These are phyloP conservation scores for Cercophora newfieldiana DNA, from an alignment of 495 filamentous ascomycete species.

Conservation along the genomic window DNA sequence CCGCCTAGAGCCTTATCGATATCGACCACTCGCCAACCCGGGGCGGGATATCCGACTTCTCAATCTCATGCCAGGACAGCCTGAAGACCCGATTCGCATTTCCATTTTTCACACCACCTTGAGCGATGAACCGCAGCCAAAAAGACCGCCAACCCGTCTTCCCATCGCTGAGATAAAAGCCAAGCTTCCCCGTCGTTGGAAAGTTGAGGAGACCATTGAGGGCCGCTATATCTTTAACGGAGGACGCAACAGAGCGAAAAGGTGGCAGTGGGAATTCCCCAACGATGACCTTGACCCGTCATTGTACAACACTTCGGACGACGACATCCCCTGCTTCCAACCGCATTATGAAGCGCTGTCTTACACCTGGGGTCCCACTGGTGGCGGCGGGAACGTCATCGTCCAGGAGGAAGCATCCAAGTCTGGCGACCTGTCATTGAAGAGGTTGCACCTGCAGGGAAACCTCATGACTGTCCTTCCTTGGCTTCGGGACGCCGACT, in stretches of 20 bases:
- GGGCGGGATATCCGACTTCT: background rate
- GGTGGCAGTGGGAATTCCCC: background rate
- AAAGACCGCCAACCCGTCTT: background rate
- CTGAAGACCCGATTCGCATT: background rate
- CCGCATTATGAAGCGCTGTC: background rate
- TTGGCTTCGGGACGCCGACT: background rate
- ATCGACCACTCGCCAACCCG: background rate
- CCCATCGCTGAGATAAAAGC: background rate
- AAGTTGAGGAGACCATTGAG: background rate
- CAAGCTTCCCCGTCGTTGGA: background rate
- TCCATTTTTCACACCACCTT: slow-evolving; percentile 3
- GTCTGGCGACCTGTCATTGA: background rate
- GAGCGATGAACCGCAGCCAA: background rate
- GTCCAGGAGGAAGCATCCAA: background rate
- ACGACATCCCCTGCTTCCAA: background rate
- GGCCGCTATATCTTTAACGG: slow-evolving; percentile 1
- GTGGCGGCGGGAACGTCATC: background rate
- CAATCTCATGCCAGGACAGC: background rate
- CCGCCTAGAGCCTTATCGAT: slow-evolving; percentile 1
- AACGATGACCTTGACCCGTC: background rate
- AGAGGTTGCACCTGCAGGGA: background rate
- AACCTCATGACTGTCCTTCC: background rate
- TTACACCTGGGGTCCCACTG: background rate
- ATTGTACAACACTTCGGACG: background rate
- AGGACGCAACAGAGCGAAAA: too few species aligned